phyloP scores from a whole-genome alignment of 192 early-diverging fungal genomes.

The Coemansia furcata region DNA sequence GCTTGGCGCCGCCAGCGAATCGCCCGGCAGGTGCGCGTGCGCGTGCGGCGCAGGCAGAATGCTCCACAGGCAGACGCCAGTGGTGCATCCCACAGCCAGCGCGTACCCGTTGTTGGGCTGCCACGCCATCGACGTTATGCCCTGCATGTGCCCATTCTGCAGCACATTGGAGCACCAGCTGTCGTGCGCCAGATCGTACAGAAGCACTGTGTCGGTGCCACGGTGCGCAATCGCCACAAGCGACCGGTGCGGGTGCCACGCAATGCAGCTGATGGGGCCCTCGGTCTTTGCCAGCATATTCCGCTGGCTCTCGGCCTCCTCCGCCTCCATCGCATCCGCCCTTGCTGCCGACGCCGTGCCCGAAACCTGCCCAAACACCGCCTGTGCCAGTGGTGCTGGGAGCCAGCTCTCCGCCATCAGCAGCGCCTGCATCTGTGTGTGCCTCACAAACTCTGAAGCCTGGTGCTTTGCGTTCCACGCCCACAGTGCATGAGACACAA shows the following conservation, averaged over 20 bases:
- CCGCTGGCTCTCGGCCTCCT: conserved; percentile 22
- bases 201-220: conserved; percentile 59
- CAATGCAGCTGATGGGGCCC: conserved; percentile 57
- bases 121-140: conserved; percentile 50
- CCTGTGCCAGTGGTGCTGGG: conserved; percentile 15
- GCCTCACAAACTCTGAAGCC: conserved; percentile 4
- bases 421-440: conserved; percentile 11
- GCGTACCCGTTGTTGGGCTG: conserved; percentile 47
- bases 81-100: conserved; percentile 44
- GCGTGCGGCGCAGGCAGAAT: conserved; percentile 17
- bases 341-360: conserved; percentile 28
- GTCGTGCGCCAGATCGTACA: conserved; percentile 66
- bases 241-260: conserved; percentile 73
- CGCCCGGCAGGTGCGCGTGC: background rate
- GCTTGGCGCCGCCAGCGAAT: conserved; percentile 18
- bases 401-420: conserved; percentile 38
- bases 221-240: conserved; percentile 68
- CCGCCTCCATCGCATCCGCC: conserved; percentile 18
- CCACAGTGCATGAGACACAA: conserved; percentile 19
- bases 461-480: conserved; percentile 45
- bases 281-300: conserved; percentile 41
- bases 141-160: conserved; percentile 41
- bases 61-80: conserved; percentile 50
- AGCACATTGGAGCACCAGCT: conserved; percentile 50
- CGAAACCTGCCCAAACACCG: conserved; percentile 25